Evolutionary conservation across 805 yeast species (phyloP).

Genomic region (Cyberlindnera xylosilytica): DNA sequence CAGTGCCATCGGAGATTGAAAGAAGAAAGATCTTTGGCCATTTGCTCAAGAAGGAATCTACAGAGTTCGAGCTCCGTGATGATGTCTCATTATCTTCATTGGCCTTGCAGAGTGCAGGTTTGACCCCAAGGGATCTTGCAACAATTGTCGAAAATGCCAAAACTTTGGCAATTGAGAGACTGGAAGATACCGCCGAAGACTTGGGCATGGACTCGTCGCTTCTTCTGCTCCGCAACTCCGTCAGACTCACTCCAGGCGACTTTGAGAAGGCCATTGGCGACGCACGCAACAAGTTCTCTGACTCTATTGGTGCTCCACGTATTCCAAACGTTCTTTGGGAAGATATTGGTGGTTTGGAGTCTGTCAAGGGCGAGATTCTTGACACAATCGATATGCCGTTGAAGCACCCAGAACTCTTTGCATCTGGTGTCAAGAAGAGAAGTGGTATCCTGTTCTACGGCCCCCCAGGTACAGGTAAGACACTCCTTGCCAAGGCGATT

Average conservation of each 20-base stretch:
- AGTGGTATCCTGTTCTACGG: slow-evolving; percentile 95
- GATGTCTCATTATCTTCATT: slow-evolving; percentile 57
- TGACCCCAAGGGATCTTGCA: slow-evolving; percentile 77
- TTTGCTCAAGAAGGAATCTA: slow-evolving; percentile 35
- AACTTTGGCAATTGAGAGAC: slow-evolving; percentile 49
- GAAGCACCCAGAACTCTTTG: slow-evolving; percentile 86
- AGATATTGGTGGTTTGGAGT: slow-evolving; percentile 92
- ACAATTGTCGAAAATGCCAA: slow-evolving; percentile 68
- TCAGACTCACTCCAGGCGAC: slow-evolving; percentile 55
- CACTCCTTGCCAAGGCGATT: slow-evolving; percentile 92
- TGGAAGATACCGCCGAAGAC: slow-evolving; percentile 31
- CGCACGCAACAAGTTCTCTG: slow-evolving; percentile 86
- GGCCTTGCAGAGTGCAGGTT: slow-evolving; percentile 88
- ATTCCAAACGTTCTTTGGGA: slow-evolving; percentile 96
- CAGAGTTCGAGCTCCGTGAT: slow-evolving; percentile 30
- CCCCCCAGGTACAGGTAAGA: slow-evolving; percentile 98
- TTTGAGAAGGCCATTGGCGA: slow-evolving; percentile 68
- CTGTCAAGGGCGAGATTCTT: slow-evolving; percentile 86
- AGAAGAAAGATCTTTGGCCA: slow-evolving; percentile 59
- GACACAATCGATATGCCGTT: slow-evolving; percentile 97
- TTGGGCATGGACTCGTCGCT: slow-evolving; percentile 10
- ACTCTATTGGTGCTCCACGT: slow-evolving; percentile 93
- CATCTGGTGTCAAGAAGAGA: slow-evolving; percentile 86
- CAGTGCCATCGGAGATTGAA: slow-evolving; percentile 78
- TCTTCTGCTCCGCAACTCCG: slow-evolving; percentile 43